Conservation (phyloP, 2,329 filamentous ascomycete genomes). For the Ophiosphaerella korrae region DNA sequence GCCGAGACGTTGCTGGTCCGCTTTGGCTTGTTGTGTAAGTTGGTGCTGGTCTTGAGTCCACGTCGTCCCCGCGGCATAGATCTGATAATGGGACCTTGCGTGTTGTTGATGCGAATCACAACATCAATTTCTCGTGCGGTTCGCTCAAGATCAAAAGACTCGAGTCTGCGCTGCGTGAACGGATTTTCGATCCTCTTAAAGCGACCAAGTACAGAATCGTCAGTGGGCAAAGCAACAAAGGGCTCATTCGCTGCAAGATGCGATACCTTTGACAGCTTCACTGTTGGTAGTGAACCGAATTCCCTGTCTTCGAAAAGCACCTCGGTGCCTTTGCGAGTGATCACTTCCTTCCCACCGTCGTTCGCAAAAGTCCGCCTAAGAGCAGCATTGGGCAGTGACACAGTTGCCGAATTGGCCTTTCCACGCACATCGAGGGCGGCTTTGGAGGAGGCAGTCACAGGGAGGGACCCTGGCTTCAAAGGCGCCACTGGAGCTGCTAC, state of each 20-base stretch:
- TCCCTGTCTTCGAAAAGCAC: slow-evolving; percentile 53
- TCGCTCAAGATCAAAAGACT: slow-evolving; percentile 33
- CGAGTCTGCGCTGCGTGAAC: slow-evolving; percentile 32
- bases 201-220: slow-evolving; percentile 22
- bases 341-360: slow-evolving; percentile 42
- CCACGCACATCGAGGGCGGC: slow-evolving; percentile 58
- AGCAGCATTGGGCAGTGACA: slow-evolving; percentile 64
- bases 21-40: slow-evolving; percentile 33
- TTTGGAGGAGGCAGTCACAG: slow-evolving; percentile 71
- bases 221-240: slow-evolving; percentile 27
- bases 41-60: slow-evolving; percentile 17
- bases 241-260: slow-evolving; percentile 42
- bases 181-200: slow-evolving; percentile 36
- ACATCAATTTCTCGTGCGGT: slow-evolving; percentile 34
- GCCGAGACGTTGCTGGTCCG: slow-evolving; percentile 24
- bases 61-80: slow-evolving; percentile 35
- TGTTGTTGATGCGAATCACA: slow-evolving; percentile 30
- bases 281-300: slow-evolving; percentile 53
- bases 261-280: slow-evolving; percentile 38
- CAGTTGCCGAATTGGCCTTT: slow-evolving; percentile 63
- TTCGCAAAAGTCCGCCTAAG: slow-evolving; percentile 25
- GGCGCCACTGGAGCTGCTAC: slow-evolving; percentile 41
- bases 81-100: slow-evolving; percentile 35
- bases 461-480: slow-evolving; percentile 54
- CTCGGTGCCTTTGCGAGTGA: slow-evolving; percentile 50